A percentile compares a stretch with the other conserved stretches of the same genome.
Conservation (phyloP, 768 basidiomycete genomes). For the Termitomyces eurrhizus region DNA sequence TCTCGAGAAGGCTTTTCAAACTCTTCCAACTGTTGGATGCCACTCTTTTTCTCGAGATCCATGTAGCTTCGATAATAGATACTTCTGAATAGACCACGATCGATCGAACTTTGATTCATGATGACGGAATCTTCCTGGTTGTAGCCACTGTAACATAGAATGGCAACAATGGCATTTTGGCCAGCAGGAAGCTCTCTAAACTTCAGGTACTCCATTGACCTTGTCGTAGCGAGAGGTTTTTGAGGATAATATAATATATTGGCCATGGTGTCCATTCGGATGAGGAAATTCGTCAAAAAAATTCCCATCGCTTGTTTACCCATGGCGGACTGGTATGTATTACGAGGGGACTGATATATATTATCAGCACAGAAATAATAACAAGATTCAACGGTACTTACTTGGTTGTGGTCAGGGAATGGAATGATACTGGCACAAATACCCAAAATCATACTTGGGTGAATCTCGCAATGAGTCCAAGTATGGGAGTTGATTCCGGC, state of each 20-base stretch:
- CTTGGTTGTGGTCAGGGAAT: slow-evolving; percentile 99
- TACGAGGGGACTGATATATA: slow-evolving; percentile 84
- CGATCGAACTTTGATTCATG: slow-evolving; percentile 99
- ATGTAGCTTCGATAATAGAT: slow-evolving; percentile 98
- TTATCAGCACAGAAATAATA: slow-evolving; percentile 7
- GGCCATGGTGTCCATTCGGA: slow-evolving; percentile 99
- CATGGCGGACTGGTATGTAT: slow-evolving; percentile 99
- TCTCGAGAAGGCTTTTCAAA: slow-evolving; percentile 96
- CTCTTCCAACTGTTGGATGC: slow-evolving; percentile 87
- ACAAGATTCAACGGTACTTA: slow-evolving; percentile 30
- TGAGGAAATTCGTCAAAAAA: slow-evolving; percentile 95
- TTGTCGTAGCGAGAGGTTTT: slow-evolving; percentile 97
- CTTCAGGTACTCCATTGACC: slow-evolving; percentile 98
- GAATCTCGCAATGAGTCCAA: slow-evolving; percentile 99
- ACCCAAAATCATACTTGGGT: slow-evolving; percentile 98
- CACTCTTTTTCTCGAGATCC: slow-evolving; percentile 97
- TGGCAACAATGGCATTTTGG: slow-evolving; percentile 99
- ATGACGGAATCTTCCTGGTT: slow-evolving; percentile 99
- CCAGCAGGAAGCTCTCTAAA: slow-evolving; percentile 98
- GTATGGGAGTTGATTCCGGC: slow-evolving; percentile 81
- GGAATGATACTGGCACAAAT: slow-evolving; percentile 99
- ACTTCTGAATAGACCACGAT: slow-evolving; percentile 96
- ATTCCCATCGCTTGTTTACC: slow-evolving; percentile 99
- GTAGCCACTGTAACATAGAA: slow-evolving; percentile 98
- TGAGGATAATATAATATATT: slow-evolving; percentile 99